These are phyloP conservation scores for Maudiozyma pseudohumilis DNA, from an alignment of 805 yeast species.

Conservation along the genomic window DNA sequence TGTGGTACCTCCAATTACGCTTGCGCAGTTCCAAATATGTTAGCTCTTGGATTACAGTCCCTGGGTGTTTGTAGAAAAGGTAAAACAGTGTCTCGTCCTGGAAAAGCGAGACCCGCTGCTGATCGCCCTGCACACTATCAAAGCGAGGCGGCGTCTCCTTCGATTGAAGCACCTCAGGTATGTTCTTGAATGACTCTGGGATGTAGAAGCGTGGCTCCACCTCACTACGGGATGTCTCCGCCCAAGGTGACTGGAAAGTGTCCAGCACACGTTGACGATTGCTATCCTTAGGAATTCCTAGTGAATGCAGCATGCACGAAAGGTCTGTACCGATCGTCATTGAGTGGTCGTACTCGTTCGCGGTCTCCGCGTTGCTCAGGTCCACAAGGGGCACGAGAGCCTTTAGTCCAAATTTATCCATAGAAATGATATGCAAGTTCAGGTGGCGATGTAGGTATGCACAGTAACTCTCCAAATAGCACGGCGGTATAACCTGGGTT, in stretches of 20 bases:
- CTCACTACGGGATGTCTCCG: conserved; percentile 79
- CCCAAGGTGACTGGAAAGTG: conserved; percentile 88
- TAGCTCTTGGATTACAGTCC: conserved; percentile 85
- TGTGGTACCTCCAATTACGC: conserved; percentile 96
- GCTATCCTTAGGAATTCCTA: conserved; percentile 23
- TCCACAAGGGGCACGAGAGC: conserved; percentile 26
- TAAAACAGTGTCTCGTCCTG: conserved; percentile 90
- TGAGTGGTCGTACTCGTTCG: conserved; percentile 22
- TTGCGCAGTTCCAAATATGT: conserved; percentile 85
- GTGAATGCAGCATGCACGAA: conserved; percentile 26
- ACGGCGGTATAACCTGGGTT: too few relatives aligned
- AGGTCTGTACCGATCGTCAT: conserved; percentile 29
- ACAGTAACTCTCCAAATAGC: too few relatives aligned
- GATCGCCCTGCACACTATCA: conserved; percentile 28
- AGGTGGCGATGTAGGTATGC: too few relatives aligned
- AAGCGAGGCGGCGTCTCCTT: conserved; percentile 25
- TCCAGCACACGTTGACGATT: conserved; percentile 26
- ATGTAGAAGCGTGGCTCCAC: conserved; percentile 74
- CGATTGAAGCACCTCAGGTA: conserved; percentile 26
- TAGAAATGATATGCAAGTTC: too few relatives aligned
- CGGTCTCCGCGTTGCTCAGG: conserved; percentile 19
- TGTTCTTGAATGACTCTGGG: conserved; percentile 45
- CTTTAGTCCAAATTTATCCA: conserved; percentile 28
- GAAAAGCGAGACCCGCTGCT: conserved; percentile 47
- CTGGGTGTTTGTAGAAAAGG: conserved; percentile 87